Conservation (phyloP, 202 grass and related monocot species). For the Panicum hallii region DNA sequence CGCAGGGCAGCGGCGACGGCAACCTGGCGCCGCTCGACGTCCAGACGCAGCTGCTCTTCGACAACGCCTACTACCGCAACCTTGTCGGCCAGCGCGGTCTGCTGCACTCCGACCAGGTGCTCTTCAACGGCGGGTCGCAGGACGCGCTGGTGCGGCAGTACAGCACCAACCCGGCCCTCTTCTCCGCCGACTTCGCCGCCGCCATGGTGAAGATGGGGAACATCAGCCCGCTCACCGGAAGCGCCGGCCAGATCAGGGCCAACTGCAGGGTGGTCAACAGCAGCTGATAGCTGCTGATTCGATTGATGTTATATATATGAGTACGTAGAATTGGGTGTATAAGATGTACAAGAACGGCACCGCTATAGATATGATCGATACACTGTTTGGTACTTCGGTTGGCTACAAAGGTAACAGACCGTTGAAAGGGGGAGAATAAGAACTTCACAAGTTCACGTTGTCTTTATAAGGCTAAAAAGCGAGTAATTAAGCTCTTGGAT, state of each 20-base stretch:
- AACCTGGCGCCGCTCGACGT: constrained; percentile 60
- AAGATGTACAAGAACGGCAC: neutral
- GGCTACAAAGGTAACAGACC: neutral
- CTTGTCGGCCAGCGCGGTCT: constrained; percentile 51
- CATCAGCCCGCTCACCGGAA: constrained; percentile 56
- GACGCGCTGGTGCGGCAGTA: constrained; percentile 63
- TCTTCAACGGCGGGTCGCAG: constrained; percentile 60
- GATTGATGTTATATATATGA: neutral
- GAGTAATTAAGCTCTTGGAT: neutral
- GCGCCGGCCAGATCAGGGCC: constrained; percentile 51
- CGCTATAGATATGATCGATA: neutral
- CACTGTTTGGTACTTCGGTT: neutral
- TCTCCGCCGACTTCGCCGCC: constrained; percentile 46
- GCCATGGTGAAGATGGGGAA: constrained; percentile 76
- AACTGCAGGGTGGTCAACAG: constrained; percentile 67
- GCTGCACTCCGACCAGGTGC: constrained; percentile 78
- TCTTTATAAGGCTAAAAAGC: neutral
- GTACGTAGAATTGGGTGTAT: neutral
- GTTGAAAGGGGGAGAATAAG: neutral
- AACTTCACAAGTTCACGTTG: neutral
- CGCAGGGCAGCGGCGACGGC: constrained; percentile 31
- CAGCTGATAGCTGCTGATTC: neutral
- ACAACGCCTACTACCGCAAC: constrained; percentile 62
- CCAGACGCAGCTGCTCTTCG: constrained; percentile 57
- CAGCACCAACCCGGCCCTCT: neutral